A percentile compares a stretch with the other conserved stretches of the same genome.
These are phyloP conservation scores for Geopyxis carbonaria DNA, from an alignment of 495 filamentous ascomycete species.

Conservation along the genomic window DNA sequence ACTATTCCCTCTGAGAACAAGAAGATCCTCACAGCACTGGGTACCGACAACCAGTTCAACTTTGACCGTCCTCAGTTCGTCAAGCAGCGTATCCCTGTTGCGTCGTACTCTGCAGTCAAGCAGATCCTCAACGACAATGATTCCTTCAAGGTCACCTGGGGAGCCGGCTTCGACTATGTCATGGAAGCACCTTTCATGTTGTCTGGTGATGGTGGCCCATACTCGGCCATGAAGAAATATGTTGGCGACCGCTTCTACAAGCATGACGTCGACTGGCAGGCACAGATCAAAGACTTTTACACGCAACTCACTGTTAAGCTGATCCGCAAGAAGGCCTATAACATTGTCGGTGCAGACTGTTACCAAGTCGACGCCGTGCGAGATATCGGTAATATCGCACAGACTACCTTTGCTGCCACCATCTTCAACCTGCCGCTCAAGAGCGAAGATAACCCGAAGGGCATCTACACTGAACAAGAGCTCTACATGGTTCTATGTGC, in stretches of 20 bases:
- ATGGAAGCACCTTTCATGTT: slow-evolving; percentile 39
- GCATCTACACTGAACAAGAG: slow-evolving; percentile 63
- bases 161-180: slow-evolving; percentile 36
- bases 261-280: slow-evolving; percentile 36
- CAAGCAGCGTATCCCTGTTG: slow-evolving; percentile 36
- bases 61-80: slow-evolving; percentile 45
- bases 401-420: slow-evolving; percentile 52
- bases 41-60: slow-evolving; percentile 51
- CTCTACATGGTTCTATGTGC: slow-evolving; percentile 57
- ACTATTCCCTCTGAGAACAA: slow-evolving; percentile 57
- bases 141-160: slow-evolving; percentile 51
- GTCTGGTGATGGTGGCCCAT: slow-evolving; percentile 34
- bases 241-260: slow-evolving; percentile 45
- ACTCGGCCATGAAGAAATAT: slow-evolving; percentile 37
- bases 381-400: slow-evolving; percentile 58
- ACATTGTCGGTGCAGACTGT: slow-evolving; percentile 29
- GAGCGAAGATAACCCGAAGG: slow-evolving; percentile 46
- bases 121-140: slow-evolving; percentile 42
- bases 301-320: slow-evolving; percentile 46
- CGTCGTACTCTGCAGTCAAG: slow-evolving; percentile 45
- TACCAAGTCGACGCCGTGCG: slow-evolving; percentile 62
- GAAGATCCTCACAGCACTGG: slow-evolving; percentile 56
- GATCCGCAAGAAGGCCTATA: slow-evolving; percentile 46
- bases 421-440: slow-evolving; percentile 61
- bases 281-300: slow-evolving; percentile 41